Conservation (phyloP, 2,329 filamentous ascomycete species). For the Fusarium sp. region DNA sequence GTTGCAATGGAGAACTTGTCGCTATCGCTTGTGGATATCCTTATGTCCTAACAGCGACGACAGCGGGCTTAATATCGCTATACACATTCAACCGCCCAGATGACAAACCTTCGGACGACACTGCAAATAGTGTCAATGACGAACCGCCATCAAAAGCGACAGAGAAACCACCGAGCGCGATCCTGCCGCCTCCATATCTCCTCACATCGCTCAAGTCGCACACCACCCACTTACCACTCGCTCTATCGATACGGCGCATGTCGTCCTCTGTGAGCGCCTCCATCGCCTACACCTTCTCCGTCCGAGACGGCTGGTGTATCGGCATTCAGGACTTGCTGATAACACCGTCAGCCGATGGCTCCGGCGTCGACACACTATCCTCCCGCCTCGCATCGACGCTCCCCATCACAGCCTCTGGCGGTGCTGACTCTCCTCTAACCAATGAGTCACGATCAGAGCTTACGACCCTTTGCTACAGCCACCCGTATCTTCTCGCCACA, state of each 20-base stretch:
- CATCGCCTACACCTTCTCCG: constrained; percentile 86
- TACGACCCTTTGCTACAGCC: constrained; percentile 73
- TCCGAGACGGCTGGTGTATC: constrained; percentile 84
- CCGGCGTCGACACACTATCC: constrained; percentile 47
- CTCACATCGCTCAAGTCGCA: constrained; percentile 84
- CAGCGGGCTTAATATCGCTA: constrained; percentile 76
- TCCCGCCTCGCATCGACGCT: constrained; percentile 51
- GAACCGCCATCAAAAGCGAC: background rate
- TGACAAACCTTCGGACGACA: constrained; percentile 10
- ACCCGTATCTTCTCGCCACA: constrained; percentile 86
- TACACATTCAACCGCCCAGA: constrained; percentile 68
- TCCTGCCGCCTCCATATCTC: constrained; percentile 54
- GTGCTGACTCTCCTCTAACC: constrained; percentile 3
- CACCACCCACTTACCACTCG: constrained; percentile 80
- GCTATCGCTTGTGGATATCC: constrained; percentile 78
- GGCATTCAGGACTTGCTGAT: constrained; percentile 91
- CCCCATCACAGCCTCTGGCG: constrained; percentile 42
- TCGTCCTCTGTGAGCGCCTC: constrained; percentile 76
- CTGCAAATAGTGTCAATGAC: background rate
- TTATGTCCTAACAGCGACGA: constrained; percentile 82
- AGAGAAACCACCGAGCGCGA: background rate
- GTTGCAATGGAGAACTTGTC: constrained; percentile 72
- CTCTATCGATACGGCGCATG: constrained; percentile 81
- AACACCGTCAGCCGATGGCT: constrained; percentile 37
- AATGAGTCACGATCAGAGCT: constrained; percentile 45